Percentiles rank a stretch among this genome's conserved stretches.
Conservation (phyloP, 176 grass and related monocot species). For the Aegilops bicornis region DNA sequence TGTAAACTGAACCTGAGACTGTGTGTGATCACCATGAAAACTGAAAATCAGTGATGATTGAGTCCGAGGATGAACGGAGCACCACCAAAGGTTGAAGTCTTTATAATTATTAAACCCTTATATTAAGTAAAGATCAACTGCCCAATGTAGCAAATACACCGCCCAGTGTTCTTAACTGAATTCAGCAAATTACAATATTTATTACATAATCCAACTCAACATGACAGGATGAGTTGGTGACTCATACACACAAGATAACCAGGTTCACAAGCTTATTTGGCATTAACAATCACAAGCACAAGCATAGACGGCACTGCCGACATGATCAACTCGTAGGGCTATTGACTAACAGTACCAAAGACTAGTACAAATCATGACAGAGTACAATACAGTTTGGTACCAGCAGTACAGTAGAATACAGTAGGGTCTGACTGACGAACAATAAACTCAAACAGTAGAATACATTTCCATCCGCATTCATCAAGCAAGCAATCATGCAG, state of each 20-base stretch:
- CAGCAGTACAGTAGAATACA: neutral
- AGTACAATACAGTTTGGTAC: neutral
- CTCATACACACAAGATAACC: too few relatives aligned
- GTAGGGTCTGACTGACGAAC: neutral
- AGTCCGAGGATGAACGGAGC: too few relatives aligned
- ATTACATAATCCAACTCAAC: neutral
- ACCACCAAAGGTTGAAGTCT: too few relatives aligned
- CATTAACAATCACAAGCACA: neutral
- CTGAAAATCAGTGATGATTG: too few relatives aligned
- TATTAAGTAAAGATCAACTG: neutral
- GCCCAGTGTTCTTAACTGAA: too few relatives aligned
- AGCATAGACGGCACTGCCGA: neutral
- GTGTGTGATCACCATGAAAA: too few relatives aligned
- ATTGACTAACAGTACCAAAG: conserved; percentile 6
- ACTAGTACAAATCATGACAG: neutral
- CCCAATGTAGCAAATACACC: neutral
- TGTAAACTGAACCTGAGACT: too few relatives aligned
- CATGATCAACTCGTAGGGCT: conserved; percentile 14
- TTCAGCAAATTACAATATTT: neutral
- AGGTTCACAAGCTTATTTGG: conserved; percentile 18
- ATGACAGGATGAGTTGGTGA: neutral
- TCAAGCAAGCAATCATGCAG: conserved; percentile 1
- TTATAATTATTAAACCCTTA: neutral
- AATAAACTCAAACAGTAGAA: neutral
- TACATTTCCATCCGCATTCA: neutral